phyloP scores from a whole-genome alignment of 2,329 filamentous ascomycete species.

The Paraphoma sp. region DNA sequence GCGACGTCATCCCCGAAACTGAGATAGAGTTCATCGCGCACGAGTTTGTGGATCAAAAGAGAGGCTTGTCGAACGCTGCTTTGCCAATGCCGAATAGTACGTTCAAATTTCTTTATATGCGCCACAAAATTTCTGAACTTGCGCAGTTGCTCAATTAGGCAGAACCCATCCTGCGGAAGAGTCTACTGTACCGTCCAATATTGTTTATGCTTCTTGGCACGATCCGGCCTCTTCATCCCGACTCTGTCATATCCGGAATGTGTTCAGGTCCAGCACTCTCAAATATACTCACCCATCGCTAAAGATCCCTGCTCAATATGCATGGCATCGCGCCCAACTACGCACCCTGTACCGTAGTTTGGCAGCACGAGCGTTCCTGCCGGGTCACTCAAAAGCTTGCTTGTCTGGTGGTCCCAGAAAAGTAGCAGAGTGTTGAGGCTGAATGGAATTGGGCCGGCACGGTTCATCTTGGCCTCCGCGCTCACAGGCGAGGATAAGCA shows the following conservation, averaged over 20 bases:
- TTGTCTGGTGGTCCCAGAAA: background rate
- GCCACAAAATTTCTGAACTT: constrained; percentile 23
- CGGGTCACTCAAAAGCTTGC: background rate
- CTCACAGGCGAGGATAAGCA: background rate
- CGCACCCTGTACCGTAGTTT: constrained; percentile 21
- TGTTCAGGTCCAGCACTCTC: constrained; percentile 40
- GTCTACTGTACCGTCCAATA: constrained; percentile 43
- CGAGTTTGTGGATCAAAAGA: constrained; percentile 16
- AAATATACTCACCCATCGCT: constrained; percentile 43
- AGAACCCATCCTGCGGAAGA: constrained; percentile 40
- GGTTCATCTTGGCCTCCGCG: background rate
- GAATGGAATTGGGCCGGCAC: background rate
- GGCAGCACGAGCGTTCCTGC: background rate
- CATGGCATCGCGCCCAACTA: constrained; percentile 35
- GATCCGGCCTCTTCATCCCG: constrained; percentile 42
- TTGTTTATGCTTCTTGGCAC: constrained; percentile 45
- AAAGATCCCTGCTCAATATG: constrained; percentile 45
- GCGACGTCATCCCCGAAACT: constrained; percentile 28
- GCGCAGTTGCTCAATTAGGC: constrained; percentile 40
- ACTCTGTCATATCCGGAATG: constrained; percentile 38
- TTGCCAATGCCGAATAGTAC: constrained; percentile 25
- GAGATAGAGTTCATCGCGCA: constrained; percentile 31
- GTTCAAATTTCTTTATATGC: constrained; percentile 45
- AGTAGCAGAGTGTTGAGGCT: background rate
- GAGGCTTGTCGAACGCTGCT: constrained; percentile 14